Percentiles rank a stretch among this genome's conserved stretches.
phyloP scores from a whole-genome alignment of 2,329 filamentous ascomycete genomes.

The Verticillium dahliae region DNA sequence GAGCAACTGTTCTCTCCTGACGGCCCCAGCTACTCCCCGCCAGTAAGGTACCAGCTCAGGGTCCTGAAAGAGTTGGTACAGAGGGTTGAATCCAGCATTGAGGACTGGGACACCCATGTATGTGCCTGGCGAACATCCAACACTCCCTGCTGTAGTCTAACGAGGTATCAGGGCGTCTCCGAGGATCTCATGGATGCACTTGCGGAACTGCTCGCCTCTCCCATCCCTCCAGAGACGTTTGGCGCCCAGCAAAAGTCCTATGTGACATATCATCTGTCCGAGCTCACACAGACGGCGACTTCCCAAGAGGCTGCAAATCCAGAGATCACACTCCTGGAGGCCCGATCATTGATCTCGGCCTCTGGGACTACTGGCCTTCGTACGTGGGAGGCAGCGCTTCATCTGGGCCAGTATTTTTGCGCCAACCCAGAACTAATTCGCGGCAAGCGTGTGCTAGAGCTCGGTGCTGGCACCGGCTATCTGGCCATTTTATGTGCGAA shows the following conservation, averaged over 20 bases:
- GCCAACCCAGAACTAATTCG: conserved; percentile 34
- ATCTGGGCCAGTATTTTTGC: conserved; percentile 64
- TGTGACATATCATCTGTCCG: conserved; percentile 61
- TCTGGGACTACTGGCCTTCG: conserved; percentile 68
- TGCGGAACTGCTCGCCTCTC: conserved; percentile 55
- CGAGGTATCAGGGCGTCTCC: conserved; percentile 63
- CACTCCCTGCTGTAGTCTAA: neutral
- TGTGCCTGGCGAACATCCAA: conserved; percentile 25
- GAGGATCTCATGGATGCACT: conserved; percentile 70
- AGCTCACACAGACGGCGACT: conserved; percentile 12
- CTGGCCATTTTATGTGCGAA: conserved; percentile 69
- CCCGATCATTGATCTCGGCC: conserved; percentile 61
- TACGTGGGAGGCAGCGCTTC: conserved; percentile 76
- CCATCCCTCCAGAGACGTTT: conserved; percentile 55
- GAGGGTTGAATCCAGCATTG: conserved; percentile 66
- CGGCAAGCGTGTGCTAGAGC: conserved; percentile 58
- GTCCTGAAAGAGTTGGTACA: conserved; percentile 67
- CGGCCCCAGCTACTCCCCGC: conserved; percentile 50
- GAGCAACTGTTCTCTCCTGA: conserved; percentile 57
- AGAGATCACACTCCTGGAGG: conserved; percentile 60
- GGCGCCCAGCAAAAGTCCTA: conserved; percentile 67
- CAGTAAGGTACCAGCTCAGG: conserved; percentile 61
- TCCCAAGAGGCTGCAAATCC: neutral
- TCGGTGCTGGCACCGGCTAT: conserved; percentile 73
- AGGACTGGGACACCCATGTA: conserved; percentile 85